These are phyloP conservation scores for Synchytrium microbalum DNA, from an alignment of 371 early-diverging fungal genomes.

Conservation along the genomic window DNA sequence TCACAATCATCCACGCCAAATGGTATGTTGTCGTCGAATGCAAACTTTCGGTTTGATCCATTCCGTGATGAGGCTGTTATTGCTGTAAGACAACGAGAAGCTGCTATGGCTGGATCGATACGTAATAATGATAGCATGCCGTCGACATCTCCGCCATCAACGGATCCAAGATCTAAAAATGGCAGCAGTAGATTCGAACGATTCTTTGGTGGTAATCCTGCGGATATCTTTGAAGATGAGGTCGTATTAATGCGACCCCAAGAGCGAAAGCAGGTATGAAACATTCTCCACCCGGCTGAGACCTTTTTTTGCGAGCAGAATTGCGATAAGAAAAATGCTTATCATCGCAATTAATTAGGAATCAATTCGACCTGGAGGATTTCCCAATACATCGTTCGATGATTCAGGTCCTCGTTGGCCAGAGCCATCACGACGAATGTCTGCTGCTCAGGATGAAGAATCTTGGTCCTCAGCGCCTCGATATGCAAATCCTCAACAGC, in stretches of 20 bases:
- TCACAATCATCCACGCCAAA: not conserved
- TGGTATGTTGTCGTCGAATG: not conserved
- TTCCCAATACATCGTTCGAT: too few relatives aligned
- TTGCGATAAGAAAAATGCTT: too few relatives aligned
- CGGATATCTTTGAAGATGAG: not conserved
- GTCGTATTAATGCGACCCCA: not conserved
- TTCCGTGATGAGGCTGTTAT: slow-evolving; percentile 4
- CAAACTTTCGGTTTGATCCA: slow-evolving; percentile 4
- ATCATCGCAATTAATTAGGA: too few relatives aligned
- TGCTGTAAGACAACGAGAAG: not conserved
- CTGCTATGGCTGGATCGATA: not conserved
- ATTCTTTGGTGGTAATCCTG: slow-evolving; percentile 11
- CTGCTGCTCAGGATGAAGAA: not conserved
- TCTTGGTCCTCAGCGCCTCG: not conserved
- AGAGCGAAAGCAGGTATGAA: slow-evolving; percentile 2
- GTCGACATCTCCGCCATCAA: not conserved
- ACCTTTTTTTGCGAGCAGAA: too few relatives aligned
- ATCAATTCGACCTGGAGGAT: too few relatives aligned
- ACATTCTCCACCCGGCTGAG: too few relatives aligned
- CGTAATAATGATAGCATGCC: not conserved
- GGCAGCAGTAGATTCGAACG: slow-evolving; percentile 21
- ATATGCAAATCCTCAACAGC: too few relatives aligned
- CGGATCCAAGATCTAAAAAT: not conserved
- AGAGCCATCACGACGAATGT: not conserved
- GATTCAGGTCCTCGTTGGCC: not conserved